These are phyloP conservation scores for Skeletonema tropicum DNA, from an alignment of 108 stramenopile genomes.

Conservation along the genomic window DNA sequence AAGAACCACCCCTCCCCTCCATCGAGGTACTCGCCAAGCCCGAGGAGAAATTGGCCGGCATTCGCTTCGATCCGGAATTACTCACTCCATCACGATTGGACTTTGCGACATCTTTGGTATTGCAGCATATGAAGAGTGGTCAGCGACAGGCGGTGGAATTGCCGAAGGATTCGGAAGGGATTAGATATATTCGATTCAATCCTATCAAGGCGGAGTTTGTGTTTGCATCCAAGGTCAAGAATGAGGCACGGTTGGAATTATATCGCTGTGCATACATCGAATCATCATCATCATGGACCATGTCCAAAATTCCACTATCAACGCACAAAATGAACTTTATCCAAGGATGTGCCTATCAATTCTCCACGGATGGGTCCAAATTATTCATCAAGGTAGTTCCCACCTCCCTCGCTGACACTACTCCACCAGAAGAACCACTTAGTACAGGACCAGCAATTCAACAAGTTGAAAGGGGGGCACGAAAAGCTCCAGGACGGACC, in stretches of 20 bases:
- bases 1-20: slow-evolving; percentile 44
- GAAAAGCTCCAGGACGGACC: slow-evolving; percentile 46
- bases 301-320: background rate
- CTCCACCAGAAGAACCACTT: slow-evolving; percentile 19
- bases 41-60: slow-evolving; percentile 44
- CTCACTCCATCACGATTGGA: slow-evolving; percentile 30
- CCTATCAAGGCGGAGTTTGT: slow-evolving; percentile 28
- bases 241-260: slow-evolving; percentile 37
- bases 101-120: slow-evolving; percentile 15
- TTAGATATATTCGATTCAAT: slow-evolving; percentile 35
- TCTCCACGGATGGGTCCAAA: slow-evolving; percentile 12
- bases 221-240: slow-evolving; percentile 35
- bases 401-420: background rate
- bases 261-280: slow-evolving; percentile 31
- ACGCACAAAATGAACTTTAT: slow-evolving; percentile 36
- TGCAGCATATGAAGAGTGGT: slow-evolving; percentile 20
- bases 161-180: slow-evolving; percentile 35
- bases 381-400: slow-evolving; percentile 32
- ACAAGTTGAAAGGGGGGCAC: slow-evolving; percentile 23
- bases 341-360: slow-evolving; percentile 31
- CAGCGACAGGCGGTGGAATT: slow-evolving; percentile 2
- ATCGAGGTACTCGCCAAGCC: slow-evolving; percentile 33
- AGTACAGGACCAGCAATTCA: slow-evolving; percentile 44
- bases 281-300: background rate
- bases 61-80: slow-evolving; percentile 38